A percentile compares a stretch with the other conserved stretches of the same genome.
Evolutionary conservation across 176 grass and related monocot species (phyloP).

Genomic region (Carex littledalei): DNA sequence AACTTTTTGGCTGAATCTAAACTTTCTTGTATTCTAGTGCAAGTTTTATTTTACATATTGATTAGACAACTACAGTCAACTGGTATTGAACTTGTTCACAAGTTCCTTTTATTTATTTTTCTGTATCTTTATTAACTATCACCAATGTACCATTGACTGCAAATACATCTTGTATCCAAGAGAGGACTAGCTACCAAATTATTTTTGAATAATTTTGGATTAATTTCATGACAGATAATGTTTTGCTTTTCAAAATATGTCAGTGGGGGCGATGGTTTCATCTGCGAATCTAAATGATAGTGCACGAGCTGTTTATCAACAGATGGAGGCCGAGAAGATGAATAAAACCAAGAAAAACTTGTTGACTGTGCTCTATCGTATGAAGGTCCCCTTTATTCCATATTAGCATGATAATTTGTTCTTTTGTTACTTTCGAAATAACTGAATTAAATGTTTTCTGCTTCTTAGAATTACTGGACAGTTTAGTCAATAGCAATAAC

Average conservation of each 20-base stretch:
- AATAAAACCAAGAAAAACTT: conserved; percentile 18
- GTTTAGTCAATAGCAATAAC: not conserved
- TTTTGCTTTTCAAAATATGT: not conserved
- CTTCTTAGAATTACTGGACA: not conserved
- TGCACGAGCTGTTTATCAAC: not conserved
- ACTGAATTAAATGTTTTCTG: not conserved
- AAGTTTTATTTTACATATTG: not conserved
- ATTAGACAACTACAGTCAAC: not conserved
- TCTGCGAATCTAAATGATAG: conserved; percentile 7
- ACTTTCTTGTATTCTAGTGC: not conserved
- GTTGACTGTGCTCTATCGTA: not conserved
- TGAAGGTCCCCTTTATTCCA: conserved; percentile 7
- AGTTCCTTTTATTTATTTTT: not conserved
- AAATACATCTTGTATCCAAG: not conserved
- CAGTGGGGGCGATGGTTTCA: conserved; percentile 19
- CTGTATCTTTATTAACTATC: not conserved
- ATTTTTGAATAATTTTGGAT: not conserved
- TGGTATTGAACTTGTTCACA: not conserved
- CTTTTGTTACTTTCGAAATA: conserved; percentile 1
- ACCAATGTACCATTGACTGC: not conserved
- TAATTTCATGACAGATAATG: not conserved
- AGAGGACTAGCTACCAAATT: not conserved
- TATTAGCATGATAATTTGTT: not conserved
- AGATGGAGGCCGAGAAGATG: conserved; percentile 22
- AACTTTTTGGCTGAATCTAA: not conserved